phyloP scores from a whole-genome alignment of 768 basidiomycete genomes.

The Lactarius indigo region DNA sequence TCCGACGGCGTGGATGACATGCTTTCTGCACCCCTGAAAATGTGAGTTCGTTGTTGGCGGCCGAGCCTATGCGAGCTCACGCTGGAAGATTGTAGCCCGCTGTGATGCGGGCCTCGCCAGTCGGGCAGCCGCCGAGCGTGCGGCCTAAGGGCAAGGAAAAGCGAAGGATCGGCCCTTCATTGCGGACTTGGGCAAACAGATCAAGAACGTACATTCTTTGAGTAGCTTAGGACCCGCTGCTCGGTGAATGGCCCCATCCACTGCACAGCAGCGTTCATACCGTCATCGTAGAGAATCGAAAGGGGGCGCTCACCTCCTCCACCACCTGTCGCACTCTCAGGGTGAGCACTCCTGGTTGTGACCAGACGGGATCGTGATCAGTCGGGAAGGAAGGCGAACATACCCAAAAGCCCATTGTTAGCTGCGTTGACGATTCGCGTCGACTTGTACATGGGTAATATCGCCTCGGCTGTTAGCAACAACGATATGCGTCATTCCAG shows the following conservation, averaged over 20 bases:
- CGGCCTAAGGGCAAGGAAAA: slow-evolving; percentile 38
- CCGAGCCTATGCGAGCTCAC: slow-evolving; percentile 42
- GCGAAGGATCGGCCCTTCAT: neutral
- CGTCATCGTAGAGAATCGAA: neutral
- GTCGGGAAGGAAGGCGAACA: slow-evolving; percentile 8
- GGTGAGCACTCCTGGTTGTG: neutral
- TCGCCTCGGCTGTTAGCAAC: slow-evolving; percentile 59
- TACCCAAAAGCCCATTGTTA: slow-evolving; percentile 67
- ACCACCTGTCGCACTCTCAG: slow-evolving; percentile 47
- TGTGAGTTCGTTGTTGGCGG: neutral
- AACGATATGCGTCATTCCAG: neutral
- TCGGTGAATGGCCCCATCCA: slow-evolving; percentile 78
- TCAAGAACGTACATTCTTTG: slow-evolving; percentile 54
- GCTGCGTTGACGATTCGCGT: slow-evolving; percentile 84
- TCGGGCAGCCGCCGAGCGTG: slow-evolving; percentile 60
- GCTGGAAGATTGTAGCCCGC: slow-evolving; percentile 71
- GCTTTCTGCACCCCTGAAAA: slow-evolving; percentile 41
- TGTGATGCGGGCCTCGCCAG: slow-evolving; percentile 78
- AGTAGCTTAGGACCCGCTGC: slow-evolving; percentile 66
- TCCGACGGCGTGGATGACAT: slow-evolving; percentile 81
- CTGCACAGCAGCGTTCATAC: slow-evolving; percentile 34
- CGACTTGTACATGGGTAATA: slow-evolving; percentile 67
- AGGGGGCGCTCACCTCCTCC: slow-evolving; percentile 56
- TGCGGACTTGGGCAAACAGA: neutral
- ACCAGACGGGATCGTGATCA: neutral